phyloP scores from a whole-genome alignment of 208 protist species.

The Trypanosoma brucei region DNA sequence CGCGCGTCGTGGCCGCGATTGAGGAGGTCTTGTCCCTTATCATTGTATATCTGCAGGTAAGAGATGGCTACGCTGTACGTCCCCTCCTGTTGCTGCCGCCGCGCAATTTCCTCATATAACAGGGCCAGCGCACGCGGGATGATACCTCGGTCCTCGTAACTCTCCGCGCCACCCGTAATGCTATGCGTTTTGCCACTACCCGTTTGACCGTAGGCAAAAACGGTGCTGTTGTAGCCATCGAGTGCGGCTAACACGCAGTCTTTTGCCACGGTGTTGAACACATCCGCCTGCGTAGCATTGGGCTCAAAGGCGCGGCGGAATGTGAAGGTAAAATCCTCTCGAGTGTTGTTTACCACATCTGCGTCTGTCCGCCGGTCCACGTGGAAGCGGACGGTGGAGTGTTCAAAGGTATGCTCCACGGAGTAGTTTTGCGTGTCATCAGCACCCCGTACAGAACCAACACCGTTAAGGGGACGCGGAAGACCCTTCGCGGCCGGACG shows the following conservation, averaged over 20 bases:
- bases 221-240: constrained; percentile 84
- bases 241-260: constrained; percentile 75
- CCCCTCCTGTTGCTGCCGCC: constrained; percentile 26
- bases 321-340: constrained; percentile 57
- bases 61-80: constrained; percentile 53
- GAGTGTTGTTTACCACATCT: constrained; percentile 74
- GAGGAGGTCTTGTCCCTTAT: constrained; percentile 87
- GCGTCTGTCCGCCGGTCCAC: constrained; percentile 24
- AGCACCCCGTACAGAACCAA: constrained; percentile 1
- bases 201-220: constrained; percentile 91
- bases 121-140: constrained; percentile 84
- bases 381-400: constrained; percentile 39
- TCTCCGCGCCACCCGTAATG: constrained; percentile 85
- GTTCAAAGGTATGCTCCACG: constrained; percentile 45
- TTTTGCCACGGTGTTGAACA: constrained; percentile 82
- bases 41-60: constrained; percentile 91
- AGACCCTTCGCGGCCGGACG: constrained; percentile 47
- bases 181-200: constrained; percentile 90
- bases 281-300: constrained; percentile 57
- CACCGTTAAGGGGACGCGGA: constrained; percentile 47
- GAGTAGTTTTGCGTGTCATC: constrained; percentile 20
- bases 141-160: constrained; percentile 81
- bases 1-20: constrained; percentile 87
- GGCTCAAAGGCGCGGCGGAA: constrained; percentile 85
- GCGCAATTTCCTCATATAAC: constrained; percentile 67